A percentile compares a stretch with the other conserved stretches of the same genome.
phyloP scores from a whole-genome alignment of 2,329 filamentous ascomycete genomes.

The Aotearoamyces nothofagi region DNA sequence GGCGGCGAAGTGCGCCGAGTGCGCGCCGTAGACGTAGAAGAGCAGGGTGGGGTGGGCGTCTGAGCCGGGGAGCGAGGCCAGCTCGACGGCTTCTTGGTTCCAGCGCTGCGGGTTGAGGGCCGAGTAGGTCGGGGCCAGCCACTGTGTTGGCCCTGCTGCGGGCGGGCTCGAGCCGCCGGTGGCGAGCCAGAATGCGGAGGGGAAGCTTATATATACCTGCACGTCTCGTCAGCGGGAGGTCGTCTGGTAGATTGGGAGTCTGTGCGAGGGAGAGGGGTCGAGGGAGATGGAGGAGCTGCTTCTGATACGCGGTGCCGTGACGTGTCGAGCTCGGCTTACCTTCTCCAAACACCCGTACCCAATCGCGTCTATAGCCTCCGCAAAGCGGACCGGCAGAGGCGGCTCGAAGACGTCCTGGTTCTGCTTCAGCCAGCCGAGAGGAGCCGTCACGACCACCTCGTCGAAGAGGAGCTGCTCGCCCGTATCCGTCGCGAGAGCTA shows the following conservation, averaged over 20 bases:
- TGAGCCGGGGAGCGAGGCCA: constrained; percentile 34
- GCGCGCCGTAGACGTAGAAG: constrained; percentile 42
- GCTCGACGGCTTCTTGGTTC: constrained; percentile 46
- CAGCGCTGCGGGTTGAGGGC: constrained; percentile 34
- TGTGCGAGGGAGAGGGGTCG: too few species aligned
- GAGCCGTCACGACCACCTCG: constrained; percentile 32
- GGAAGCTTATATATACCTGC: constrained; percentile 36
- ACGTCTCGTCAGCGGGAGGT: too few species aligned
- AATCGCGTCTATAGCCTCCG: constrained; percentile 30
- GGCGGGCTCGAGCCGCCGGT: constrained; percentile 6
- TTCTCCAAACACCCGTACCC: constrained; percentile 34
- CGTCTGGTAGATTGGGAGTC: too few species aligned
- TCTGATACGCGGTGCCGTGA: too few species aligned
- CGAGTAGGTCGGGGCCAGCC: constrained; percentile 41
- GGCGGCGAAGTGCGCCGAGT: constrained; percentile 18
- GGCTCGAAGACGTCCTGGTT: constrained; percentile 27
- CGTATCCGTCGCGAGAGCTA: constrained; percentile 8
- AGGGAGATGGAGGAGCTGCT: too few species aligned
- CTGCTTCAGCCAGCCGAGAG: constrained; percentile 32
- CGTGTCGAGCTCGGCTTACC: too few species aligned
- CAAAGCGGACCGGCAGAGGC: constrained; percentile 24
- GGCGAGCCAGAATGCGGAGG: constrained; percentile 44
- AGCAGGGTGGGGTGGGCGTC: constrained; percentile 48
- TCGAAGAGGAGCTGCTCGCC: constrained; percentile 17
- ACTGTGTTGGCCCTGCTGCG: constrained; percentile 42